These are phyloP conservation scores for Metschnikowia matae DNA, from an alignment of 805 yeast genomes.

Conservation along the genomic window DNA sequence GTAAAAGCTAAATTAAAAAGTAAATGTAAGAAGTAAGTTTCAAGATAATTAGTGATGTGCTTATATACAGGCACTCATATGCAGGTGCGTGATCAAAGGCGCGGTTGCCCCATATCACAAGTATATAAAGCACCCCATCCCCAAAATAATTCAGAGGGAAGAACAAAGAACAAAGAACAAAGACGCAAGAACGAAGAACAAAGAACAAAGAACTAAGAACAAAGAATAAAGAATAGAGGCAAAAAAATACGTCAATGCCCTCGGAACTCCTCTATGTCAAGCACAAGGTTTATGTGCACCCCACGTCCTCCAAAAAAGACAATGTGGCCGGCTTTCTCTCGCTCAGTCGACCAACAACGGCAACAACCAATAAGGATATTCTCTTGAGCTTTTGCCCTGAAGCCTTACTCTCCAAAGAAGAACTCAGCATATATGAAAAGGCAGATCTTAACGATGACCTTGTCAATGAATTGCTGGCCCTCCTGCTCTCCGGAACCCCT, in stretches of 20 bases:
- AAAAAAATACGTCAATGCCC: no score
- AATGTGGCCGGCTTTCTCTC: constrained; percentile 77
- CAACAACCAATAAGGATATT: constrained; percentile 48
- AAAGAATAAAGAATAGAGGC: no score
- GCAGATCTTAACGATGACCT: constrained; percentile 38
- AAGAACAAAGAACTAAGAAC: background rate
- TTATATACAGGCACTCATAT: background rate
- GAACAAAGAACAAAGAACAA: background rate
- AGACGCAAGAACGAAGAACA: no score
- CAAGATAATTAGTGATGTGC: no score
- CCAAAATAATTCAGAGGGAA: background rate
- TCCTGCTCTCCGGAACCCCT: constrained; percentile 13
- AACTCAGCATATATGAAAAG: constrained; percentile 39
- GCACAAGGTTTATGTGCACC: constrained; percentile 80
- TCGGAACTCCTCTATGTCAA: constrained; percentile 46
- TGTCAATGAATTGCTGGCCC: constrained; percentile 18
- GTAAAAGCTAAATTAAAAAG: no score
- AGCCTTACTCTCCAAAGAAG: constrained; percentile 40
- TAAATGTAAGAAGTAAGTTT: no score
- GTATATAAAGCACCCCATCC: background rate
- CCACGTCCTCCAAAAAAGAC: constrained; percentile 66
- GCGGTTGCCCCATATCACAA: background rate
- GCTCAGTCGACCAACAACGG: constrained; percentile 50
- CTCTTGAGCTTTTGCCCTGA: constrained; percentile 70
- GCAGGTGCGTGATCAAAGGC: background rate